These are phyloP conservation scores for Phialophora expanda DNA, from an alignment of 2,329 filamentous ascomycete genomes.

Conservation along the genomic window DNA sequence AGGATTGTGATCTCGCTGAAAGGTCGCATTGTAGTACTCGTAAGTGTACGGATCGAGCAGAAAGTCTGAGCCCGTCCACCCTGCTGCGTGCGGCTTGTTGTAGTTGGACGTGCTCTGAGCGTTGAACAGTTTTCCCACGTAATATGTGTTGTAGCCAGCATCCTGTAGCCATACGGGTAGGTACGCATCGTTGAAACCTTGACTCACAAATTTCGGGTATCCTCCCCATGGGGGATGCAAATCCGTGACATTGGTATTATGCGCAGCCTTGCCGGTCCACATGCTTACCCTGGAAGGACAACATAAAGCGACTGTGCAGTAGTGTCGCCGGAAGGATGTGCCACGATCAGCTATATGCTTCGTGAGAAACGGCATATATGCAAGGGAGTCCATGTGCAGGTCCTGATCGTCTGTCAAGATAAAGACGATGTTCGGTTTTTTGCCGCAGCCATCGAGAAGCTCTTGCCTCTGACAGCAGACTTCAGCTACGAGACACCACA, in stretches of 20 bases:
- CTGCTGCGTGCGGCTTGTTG: conserved; percentile 46
- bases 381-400: conserved; percentile 63
- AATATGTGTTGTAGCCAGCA: conserved; percentile 60
- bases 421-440: conserved; percentile 65
- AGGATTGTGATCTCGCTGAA: conserved; percentile 62
- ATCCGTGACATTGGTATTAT: conserved; percentile 73
- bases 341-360: conserved; percentile 64
- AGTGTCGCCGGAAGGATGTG: conserved; percentile 66
- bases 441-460: conserved; percentile 7
- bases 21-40: conserved; percentile 68
- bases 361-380: conserved; percentile 64
- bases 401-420: conserved; percentile 74
- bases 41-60: conserved; percentile 62
- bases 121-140: conserved; percentile 62
- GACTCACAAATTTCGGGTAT: conserved; percentile 59
- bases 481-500: not conserved
- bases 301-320: conserved; percentile 69
- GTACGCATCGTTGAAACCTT: conserved; percentile 58
- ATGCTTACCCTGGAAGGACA: conserved; percentile 70
- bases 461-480: conserved; percentile 1
- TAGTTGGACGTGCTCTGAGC: conserved; percentile 58
- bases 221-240: conserved; percentile 51
- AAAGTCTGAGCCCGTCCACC: conserved; percentile 52
- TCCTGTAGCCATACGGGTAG: conserved; percentile 60
- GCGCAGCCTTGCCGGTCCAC: conserved; percentile 69